Base-by-base conservation (phyloP, 2,329 filamentous ascomycete species). In the Ophiostoma sp. region DNA sequence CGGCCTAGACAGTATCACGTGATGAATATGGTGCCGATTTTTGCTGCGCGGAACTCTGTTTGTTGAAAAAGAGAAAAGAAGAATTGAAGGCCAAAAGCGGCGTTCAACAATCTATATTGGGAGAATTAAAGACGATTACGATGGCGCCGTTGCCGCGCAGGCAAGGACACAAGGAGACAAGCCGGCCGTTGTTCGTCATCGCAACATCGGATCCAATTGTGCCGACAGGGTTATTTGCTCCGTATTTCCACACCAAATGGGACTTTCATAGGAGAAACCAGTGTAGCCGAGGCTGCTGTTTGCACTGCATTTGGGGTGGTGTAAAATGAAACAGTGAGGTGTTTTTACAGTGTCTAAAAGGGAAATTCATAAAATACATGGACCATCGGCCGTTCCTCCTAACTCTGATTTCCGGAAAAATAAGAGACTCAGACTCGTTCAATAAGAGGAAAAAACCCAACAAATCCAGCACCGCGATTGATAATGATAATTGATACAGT, bases 171-270 rank as follows among this genome's bases (percentile, higher is more conserved):
- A 66, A 17, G 25, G 11, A 48, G 42, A 48, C 42, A 48, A 63
- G 59, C 59, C 59, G 59, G 59, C 39, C 63, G 25, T 33, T 8
- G 61, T 17, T 68, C 25, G 42, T 19, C 64, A 50, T 68, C 39
- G 25, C 42, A 50, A 33, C 42, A 22, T 70, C 45, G 68, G 68
- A 70, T 70, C 45, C 48, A 70, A 70, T 55, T 57, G 68, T 57
- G 68, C 68, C 68, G 48, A 70, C 50, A 31, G 48, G 45, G 28
- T 19, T 28, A 11, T 22, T 8, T 25, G 39, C 39, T 33, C 28
- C 64, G 25, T 31, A 33, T 31, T n/a, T 66, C 42, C 39, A 66
- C 28, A 2, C 36, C 15, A 45, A 48, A 48, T 12, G 22, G 6
- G 22, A 25, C 9, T 15, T 36, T 36, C 59, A 9, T 63, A 36